These are phyloP conservation scores for Sesbania bispinosa DNA, from an alignment of 306 rosid genomes.

Conservation along the genomic window DNA sequence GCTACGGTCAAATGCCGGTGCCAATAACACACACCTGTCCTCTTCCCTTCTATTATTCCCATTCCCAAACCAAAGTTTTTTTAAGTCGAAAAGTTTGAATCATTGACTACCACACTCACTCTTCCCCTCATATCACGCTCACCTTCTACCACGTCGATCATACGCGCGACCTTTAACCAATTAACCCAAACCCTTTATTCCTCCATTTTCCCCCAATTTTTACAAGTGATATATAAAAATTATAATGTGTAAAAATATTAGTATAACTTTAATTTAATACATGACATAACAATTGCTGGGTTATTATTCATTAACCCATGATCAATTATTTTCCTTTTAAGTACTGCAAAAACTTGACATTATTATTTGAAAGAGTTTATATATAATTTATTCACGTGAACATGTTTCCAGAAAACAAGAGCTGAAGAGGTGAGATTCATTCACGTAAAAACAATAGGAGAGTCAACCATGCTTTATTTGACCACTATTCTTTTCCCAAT, in stretches of 20 bases:
- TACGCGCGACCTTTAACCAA: neutral
- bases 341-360: neutral
- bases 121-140: conserved; percentile 1
- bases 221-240: neutral
- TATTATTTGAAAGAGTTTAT: neutral
- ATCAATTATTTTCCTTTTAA: neutral
- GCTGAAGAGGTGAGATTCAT: neutral
- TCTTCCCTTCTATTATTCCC: conserved; percentile 27
- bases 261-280: no score
- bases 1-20: conserved; percentile 87
- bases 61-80: conserved; percentile 19
- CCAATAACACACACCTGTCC: conserved; percentile 50
- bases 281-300: neutral
- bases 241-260: neutral
- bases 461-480: conserved; percentile 41
- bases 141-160: neutral
- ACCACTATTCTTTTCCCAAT: conserved; percentile 29
- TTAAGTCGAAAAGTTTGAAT: conserved; percentile 41
- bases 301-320: neutral
- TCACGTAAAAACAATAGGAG: conserved; percentile 11
- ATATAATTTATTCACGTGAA: neutral
- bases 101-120: conserved; percentile 38
- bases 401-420: neutral
- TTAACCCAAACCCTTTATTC: neutral
- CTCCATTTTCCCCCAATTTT: neutral